Conservation (phyloP, 441 rosid genomes). For the Monsonia emarginata region DNA sequence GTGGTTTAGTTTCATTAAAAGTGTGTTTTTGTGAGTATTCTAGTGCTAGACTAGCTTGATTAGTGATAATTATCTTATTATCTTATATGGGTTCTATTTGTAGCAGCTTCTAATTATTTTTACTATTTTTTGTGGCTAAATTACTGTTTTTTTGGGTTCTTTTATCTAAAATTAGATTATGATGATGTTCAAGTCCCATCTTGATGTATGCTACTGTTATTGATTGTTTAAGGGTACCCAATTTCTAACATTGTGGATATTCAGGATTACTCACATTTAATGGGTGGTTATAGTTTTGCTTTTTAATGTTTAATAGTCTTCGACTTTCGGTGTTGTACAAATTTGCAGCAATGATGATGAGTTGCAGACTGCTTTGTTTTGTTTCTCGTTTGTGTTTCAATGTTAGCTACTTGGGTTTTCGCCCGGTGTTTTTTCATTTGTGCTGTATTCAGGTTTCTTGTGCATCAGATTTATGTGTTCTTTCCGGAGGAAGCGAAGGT, state of each 20-base stretch:
- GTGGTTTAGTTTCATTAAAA: background rate
- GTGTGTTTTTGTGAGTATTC: too few relatives aligned
- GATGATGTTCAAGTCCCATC: background rate
- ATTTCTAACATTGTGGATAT: background rate
- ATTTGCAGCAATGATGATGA: too few relatives aligned
- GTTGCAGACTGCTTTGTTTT: background rate
- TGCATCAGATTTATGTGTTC: slow-evolving; percentile 65
- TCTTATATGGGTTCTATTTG: background rate
- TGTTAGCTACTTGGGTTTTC: background rate
- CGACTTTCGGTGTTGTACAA: background rate
- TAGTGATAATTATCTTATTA: background rate
- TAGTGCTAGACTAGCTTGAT: background rate
- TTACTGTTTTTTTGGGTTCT: background rate
- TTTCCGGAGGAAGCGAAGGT: slow-evolving; percentile 84
- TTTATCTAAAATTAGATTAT: background rate
- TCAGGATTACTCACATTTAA: background rate
- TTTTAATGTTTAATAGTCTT: background rate
- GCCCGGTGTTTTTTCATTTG: too few relatives aligned
- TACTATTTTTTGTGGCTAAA: background rate
- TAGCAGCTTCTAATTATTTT: background rate
- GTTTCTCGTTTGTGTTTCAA: background rate
- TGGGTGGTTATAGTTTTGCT: background rate
- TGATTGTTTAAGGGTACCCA: background rate
- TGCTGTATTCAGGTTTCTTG: background rate
- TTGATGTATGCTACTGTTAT: background rate